Base-by-base conservation (phyloP, 78 protist genomes). In the Polysphondylium violaceum region DNA sequence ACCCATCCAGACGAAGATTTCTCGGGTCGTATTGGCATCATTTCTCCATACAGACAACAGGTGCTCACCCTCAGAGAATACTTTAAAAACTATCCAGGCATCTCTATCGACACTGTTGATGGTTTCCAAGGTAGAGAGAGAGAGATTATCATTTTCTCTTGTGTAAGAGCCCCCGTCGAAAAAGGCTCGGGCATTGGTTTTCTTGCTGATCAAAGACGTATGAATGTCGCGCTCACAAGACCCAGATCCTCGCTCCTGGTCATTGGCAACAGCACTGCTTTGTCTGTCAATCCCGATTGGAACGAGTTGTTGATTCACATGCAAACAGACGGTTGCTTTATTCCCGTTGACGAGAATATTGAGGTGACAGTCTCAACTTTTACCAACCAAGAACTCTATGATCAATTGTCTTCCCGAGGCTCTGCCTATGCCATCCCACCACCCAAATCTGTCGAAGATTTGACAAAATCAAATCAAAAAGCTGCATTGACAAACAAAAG, bases 101-200 rank as follows among this genome's bases (percentile, higher is more conserved):
- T 89, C 16, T 55, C 83, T 1, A 72, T 96, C 19, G 88, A 68
- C 50, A 93, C 98, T 0, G 95, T 97, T 0, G 97, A 95, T 78
- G 94, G 94, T 36, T 96, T 89, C 86, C 98, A 97, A 72, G 99
- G 99, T 55, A 65, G 94, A 27, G 98, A 97, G 67, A 76, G 91
- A 76, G 94, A 93, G 14, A 56, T 96, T 33, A 95, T 96, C 31
- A 31, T 98, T 40, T 60, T 98, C 53, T 76, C 94, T 31, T 86
- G 93, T 60, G 98, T 97, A 21, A 85, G 99, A 29, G 93, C 95
- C 23, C 76, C 61, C 9, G 81, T 8, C n/a, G 86, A 67, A 35
- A 40, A 89, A 9, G 86, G 86, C 40, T 14, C 72, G 7, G 85
- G 88, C 9, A 78, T 88, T 58, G 94, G 94, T 88, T 88, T 88